phyloP scores from a whole-genome alignment of 2,329 filamentous ascomycete genomes.

The Arthrobotrys conoides region DNA sequence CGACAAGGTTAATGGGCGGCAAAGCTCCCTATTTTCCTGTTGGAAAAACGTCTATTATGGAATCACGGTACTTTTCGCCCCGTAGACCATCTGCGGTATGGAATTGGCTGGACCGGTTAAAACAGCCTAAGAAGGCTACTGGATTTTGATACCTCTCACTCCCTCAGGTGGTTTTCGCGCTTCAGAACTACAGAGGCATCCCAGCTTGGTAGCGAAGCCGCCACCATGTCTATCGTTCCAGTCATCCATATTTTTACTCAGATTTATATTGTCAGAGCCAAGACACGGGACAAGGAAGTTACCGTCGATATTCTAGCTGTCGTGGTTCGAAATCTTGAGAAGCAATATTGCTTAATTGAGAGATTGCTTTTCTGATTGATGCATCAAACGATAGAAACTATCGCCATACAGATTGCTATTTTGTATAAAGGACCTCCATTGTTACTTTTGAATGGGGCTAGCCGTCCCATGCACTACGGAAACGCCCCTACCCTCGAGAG shows the following conservation, averaged over 20 bases:
- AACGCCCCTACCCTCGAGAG: conserved; percentile 6
- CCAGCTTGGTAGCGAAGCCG: conserved; percentile 7
- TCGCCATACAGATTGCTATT: background rate
- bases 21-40: conserved; percentile 14
- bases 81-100: background rate
- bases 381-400: conserved; percentile 12
- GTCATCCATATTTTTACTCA: background rate
- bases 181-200: background rate
- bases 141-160: background rate
- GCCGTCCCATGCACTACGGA: conserved; percentile 3
- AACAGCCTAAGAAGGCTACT: conserved; percentile 23
- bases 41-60: background rate
- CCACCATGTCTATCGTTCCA: background rate
- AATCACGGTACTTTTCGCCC: background rate
- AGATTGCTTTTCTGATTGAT: conserved; percentile 5
- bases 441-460: background rate
- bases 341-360: too few species aligned
- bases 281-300: conserved; percentile 32
- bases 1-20: conserved; percentile 1
- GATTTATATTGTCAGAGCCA: conserved; percentile 14
- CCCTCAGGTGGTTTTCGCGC: conserved; percentile 1
- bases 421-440: conserved; percentile 3
- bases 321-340: conserved; percentile 3
- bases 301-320: background rate
- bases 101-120: conserved; percentile 23